Evolutionary conservation across 2,329 filamentous ascomycete species (phyloP).

Genomic region (Fusarium subglutinans): DNA sequence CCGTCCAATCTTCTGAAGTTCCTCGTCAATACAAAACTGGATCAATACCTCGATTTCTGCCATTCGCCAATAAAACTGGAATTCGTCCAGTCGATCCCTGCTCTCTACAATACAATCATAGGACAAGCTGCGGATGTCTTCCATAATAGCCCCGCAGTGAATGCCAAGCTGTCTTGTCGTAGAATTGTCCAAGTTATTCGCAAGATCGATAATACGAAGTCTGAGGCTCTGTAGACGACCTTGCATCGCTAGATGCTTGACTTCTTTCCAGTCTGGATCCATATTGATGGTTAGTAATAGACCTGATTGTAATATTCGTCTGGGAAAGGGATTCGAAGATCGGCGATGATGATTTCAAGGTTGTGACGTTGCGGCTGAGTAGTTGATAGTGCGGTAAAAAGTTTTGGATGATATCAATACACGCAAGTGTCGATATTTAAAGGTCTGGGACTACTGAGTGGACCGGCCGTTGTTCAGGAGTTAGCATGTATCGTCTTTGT

Average conservation of each 20-base stretch:
- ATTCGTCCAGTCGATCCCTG: neutral
- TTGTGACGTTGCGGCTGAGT: neutral
- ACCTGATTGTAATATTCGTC: accelerated
- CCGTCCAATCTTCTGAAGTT: neutral
- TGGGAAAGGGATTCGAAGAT: accelerated
- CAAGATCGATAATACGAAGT: neutral
- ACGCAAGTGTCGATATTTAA: neutral
- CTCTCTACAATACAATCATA: neutral
- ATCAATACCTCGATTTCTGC: neutral
- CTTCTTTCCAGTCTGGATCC: neutral
- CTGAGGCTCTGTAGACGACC: neutral
- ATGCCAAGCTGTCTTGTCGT: neutral
- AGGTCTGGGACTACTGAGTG: neutral
- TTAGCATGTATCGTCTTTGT: neutral
- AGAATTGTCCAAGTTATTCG: neutral
- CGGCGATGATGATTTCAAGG: neutral
- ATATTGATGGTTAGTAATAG: accelerated
- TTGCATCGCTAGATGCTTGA: neutral
- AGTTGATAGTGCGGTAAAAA: too few relatives aligned
- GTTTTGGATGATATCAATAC: accelerated
- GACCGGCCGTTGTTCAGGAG: neutral
- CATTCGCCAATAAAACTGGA: neutral
- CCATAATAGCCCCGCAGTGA: neutral
- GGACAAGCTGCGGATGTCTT: neutral
- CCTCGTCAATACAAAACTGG: neutral